phyloP scores from a whole-genome alignment of 768 basidiomycete species.

The Auricularia sp. region DNA sequence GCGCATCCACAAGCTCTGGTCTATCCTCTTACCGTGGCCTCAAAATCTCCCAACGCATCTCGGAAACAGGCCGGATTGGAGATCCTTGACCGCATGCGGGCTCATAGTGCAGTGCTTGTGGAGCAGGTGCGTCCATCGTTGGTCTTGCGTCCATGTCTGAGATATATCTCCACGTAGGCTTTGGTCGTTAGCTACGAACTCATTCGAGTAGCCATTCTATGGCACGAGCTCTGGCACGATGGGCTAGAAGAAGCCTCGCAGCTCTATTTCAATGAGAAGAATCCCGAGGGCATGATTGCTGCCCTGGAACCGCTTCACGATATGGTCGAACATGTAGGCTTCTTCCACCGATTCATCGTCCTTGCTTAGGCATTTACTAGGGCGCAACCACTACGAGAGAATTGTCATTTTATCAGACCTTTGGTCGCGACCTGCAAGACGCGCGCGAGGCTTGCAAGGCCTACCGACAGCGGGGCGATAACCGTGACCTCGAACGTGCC shows the following conservation, averaged over 20 bases:
- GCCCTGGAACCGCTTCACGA: conserved; percentile 37
- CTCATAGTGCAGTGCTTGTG: conserved; percentile 2
- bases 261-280: conserved; percentile 37
- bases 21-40: conserved; percentile 6
- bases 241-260: conserved; percentile 39
- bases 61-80: neutral
- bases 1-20: conserved; percentile 7
- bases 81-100: conserved; percentile 4
- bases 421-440: conserved; percentile 32
- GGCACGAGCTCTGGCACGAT: conserved; percentile 43
- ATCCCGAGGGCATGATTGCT: conserved; percentile 37
- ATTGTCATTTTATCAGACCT: conserved; percentile 35
- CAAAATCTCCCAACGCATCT: conserved; percentile 1
- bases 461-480: conserved; percentile 30
- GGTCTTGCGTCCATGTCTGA: neutral
- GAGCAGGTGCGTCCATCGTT: conserved; percentile 3
- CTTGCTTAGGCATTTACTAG: conserved; percentile 11
- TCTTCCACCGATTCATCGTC: neutral
- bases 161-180: conserved; percentile 15
- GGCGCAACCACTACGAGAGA: conserved; percentile 38
- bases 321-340: conserved; percentile 29
- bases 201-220: conserved; percentile 38
- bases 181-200: conserved; percentile 36
- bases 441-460: conserved; percentile 32
- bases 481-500: conserved; percentile 35